phyloP scores from a whole-genome alignment of 441 rosid genomes.

The Hura crepitans region DNA sequence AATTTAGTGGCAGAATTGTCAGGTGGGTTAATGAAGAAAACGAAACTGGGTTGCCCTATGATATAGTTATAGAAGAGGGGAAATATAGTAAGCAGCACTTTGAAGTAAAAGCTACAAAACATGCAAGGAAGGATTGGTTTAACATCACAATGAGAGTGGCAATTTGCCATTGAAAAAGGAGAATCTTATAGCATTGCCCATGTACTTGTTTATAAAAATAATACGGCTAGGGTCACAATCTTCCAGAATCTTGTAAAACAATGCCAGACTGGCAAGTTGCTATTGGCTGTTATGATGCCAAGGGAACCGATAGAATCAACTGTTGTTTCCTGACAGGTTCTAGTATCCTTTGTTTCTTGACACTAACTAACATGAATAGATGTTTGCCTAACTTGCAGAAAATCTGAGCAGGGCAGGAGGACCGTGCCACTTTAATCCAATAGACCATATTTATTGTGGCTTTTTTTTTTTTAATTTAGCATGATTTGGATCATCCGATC shows the following conservation, averaged over 20 bases:
- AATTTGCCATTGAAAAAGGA: conserved; percentile 67
- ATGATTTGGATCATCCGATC: too few relatives aligned
- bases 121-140: conserved; percentile 75
- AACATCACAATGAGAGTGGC: conserved; percentile 74
- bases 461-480: too few relatives aligned
- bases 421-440: too few relatives aligned
- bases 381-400: too few relatives aligned
- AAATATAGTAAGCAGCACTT: conserved; percentile 43
- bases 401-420: too few relatives aligned
- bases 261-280: conserved; percentile 69
- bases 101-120: conserved; percentile 89
- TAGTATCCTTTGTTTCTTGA: neutral
- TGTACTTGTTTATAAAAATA: conserved; percentile 55
- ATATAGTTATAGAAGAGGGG: conserved; percentile 54
- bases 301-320: conserved; percentile 30
- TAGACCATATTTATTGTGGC: too few relatives aligned
- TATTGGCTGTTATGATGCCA: conserved; percentile 70
- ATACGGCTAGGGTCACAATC: conserved; percentile 47
- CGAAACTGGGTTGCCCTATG: conserved; percentile 84
- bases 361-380: neutral
- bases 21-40: conserved; percentile 69
- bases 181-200: conserved; percentile 64
- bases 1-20: conserved; percentile 40
- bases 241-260: conserved; percentile 58
- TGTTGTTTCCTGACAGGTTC: neutral